Base-by-base conservation (phyloP, 2,329 filamentous ascomycete species). In the Fusarium armeniacum region DNA sequence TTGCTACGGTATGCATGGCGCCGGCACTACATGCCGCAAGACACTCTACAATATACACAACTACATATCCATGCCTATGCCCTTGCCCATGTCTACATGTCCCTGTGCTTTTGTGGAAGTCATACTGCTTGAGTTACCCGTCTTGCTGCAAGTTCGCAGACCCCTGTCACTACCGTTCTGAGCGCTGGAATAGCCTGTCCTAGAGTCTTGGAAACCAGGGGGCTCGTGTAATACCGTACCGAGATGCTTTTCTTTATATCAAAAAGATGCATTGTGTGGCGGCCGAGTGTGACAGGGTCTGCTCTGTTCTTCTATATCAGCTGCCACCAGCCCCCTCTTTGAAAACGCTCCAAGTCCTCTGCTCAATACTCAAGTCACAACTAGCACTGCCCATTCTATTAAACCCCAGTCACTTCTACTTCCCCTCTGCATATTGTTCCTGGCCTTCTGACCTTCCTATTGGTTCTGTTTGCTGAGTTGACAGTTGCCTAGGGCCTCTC, bases 221-320 rank as follows among this genome's bases (percentile, higher is more conserved):
- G 65, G 41, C 2, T n/a, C 26, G 16, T 35, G 59, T 65, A 46
- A 32, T 45, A 60, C 54, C 26, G 15, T 46, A 32, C n/a, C 44
- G 12, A 57, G 41, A 38, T 43, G 13, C 16, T 18, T 24, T 44
- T 43, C 15, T 28, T 24, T 8, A 44, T 26, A 44, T 44, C 22
- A 6, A 24, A 22, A 16, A 18, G 24, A 11, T 44, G 22, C 41
- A 26, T 28, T 26, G 22, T 44, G 41, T 11, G 10, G 9, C 6
- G 22, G 10, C 22, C 10, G 18, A 24, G 15, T 26, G 22, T 41
- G 9, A 22, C 16, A 44, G 41, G 22, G 44, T 33, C 35, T 30
- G 26, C 30, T 9, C 20, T 30, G 35, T 35, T 9, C 16, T 36
- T 43, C 62, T 67, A 67, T 67, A 67, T 67, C 46, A 67, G 47